A percentile compares a stretch with the other conserved stretches of the same genome.
Evolutionary conservation across 1,139 yeast genomes (phyloP).

Genomic region (Nakaseomyces nivariensis): DNA sequence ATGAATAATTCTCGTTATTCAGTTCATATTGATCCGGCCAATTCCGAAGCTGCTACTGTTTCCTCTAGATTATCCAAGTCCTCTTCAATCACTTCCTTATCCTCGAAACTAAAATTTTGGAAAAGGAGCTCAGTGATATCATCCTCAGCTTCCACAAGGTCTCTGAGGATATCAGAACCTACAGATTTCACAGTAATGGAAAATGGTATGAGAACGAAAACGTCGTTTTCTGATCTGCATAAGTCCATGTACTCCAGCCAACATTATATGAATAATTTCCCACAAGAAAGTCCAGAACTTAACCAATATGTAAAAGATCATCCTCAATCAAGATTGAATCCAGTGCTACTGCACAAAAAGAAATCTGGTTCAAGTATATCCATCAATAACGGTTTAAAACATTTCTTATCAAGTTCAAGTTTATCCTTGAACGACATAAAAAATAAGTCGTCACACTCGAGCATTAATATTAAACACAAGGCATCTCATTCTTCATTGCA

Average conservation of each 20-base stretch:
- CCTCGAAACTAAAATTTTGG: constrained; percentile 30
- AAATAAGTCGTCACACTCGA: constrained; percentile 21
- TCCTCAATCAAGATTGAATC: background rate
- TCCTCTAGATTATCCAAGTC: constrained; percentile 1
- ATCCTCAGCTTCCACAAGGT: constrained; percentile 11
- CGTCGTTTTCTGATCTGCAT: constrained; percentile 22
- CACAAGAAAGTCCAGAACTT: background rate
- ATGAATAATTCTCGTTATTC: background rate
- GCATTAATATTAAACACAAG: constrained; percentile 20
- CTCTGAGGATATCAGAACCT: constrained; percentile 4
- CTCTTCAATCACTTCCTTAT: constrained; percentile 12
- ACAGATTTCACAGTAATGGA: constrained; percentile 3
- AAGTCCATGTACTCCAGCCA: constrained; percentile 6
- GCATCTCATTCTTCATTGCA: constrained; percentile 27
- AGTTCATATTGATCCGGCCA: background rate
- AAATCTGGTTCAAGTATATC: constrained; percentile 2
- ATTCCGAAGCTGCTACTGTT: background rate
- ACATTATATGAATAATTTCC: background rate
- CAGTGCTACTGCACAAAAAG: background rate
- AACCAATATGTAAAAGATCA: background rate
- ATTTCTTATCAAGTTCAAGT: constrained; percentile 22
- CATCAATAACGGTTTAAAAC: constrained; percentile 11
- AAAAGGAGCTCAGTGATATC: constrained; percentile 16
- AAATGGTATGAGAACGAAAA: constrained; percentile 12
- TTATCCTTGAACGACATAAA: constrained; percentile 20